Evolutionary conservation across 768 basidiomycete genomes (phyloP).

Genomic region (Albatrellus ellisii): DNA sequence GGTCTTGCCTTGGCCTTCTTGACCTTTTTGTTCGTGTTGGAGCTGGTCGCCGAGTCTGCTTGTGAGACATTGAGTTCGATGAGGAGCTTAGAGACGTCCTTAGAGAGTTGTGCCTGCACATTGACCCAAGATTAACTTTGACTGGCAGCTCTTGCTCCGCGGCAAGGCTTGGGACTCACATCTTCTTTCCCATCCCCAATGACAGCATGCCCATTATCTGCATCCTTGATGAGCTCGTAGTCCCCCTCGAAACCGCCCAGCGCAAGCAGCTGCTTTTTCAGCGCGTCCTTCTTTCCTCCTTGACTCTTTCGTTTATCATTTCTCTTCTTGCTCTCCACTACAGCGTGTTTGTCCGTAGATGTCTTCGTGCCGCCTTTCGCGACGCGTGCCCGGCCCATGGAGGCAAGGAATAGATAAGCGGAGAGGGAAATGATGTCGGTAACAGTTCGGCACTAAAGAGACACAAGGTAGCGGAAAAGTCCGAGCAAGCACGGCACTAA

Average conservation of each 20-base stretch:
- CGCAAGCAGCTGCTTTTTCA: conserved; percentile 23
- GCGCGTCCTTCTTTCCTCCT: conserved; percentile 11
- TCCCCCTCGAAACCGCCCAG: conserved; percentile 37
- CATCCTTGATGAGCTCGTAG: conserved; percentile 29
- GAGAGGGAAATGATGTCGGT: too few relatives aligned
- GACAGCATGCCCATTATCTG: conserved; percentile 21
- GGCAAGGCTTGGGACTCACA: conserved; percentile 20
- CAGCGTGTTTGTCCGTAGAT: too few relatives aligned
- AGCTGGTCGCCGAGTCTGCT: background rate
- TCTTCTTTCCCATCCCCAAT: conserved; percentile 16
- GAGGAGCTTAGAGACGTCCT: conserved; percentile 35
- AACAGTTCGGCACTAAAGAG: too few relatives aligned
- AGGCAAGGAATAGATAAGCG: too few relatives aligned
- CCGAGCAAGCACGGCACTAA: too few relatives aligned
- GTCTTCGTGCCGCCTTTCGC: too few relatives aligned
- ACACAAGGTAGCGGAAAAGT: too few relatives aligned
- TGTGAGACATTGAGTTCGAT: conserved; percentile 18
- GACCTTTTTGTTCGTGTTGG: background rate
- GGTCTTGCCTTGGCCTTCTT: background rate
- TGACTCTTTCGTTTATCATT: conserved; percentile 6
- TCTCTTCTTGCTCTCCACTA: too few relatives aligned
- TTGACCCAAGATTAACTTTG: background rate
- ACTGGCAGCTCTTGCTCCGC: background rate
- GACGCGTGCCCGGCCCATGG: too few relatives aligned
- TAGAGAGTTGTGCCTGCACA: conserved; percentile 26